Evolutionary conservation across 371 early-diverging fungal species (phyloP).

Genomic region (Amoeboaphelidium occidentale): DNA sequence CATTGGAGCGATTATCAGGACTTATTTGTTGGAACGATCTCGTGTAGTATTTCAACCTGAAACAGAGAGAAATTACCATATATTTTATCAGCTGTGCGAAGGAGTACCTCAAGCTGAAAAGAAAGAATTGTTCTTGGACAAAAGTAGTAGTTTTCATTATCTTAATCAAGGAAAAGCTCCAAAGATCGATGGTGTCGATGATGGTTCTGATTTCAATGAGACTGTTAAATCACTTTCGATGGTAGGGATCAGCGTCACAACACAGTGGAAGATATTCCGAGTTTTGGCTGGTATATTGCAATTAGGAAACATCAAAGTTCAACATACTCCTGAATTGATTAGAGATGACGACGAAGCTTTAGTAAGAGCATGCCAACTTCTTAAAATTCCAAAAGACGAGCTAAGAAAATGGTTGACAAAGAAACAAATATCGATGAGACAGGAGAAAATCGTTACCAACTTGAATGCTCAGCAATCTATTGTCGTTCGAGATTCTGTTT

Average conservation of each 20-base stretch:
- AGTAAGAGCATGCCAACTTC: background rate
- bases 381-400: background rate
- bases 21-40: slow-evolving; percentile 18
- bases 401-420: slow-evolving; percentile 11
- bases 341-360: slow-evolving; percentile 10
- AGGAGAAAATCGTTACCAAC: background rate
- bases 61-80: slow-evolving; percentile 18
- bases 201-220: background rate
- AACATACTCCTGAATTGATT: no score
- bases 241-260: background rate
- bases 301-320: slow-evolving; percentile 54
- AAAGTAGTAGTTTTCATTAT: background rate
- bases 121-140: background rate
- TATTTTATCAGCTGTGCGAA: slow-evolving; percentile 16
- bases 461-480: slow-evolving; percentile 43
- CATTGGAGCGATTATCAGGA: slow-evolving; percentile 14
- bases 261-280: slow-evolving; percentile 7
- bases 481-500: slow-evolving; percentile 57
- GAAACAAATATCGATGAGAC: slow-evolving; percentile 17
- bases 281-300: slow-evolving; percentile 57
- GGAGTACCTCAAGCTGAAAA: slow-evolving; percentile 2
- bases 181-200: slow-evolving; percentile 1
- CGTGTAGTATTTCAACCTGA: slow-evolving; percentile 10
- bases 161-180: background rate
- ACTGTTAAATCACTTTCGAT: background rate